Base-by-base conservation (phyloP, 2,329 filamentous ascomycete species). In the Fragosphaeria purpurea region DNA sequence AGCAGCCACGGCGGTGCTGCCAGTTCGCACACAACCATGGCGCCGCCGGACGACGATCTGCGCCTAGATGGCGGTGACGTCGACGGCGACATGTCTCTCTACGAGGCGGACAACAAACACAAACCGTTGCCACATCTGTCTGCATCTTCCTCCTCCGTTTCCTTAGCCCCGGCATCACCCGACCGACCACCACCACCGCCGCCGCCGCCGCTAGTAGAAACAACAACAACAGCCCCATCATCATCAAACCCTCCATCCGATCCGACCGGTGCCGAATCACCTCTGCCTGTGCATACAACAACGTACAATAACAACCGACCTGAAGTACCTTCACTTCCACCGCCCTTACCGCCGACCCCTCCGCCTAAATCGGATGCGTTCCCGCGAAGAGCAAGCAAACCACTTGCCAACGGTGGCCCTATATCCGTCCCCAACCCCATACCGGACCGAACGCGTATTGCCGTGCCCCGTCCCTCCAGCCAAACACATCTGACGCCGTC, bases 21-120 rank as follows among this genome's bases (percentile, higher is more conserved):
- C 22, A 57, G 53, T 38, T 57, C 55, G n/a, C 51, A 56, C 22
- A 46, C 53, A 30, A 57, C 55, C 30, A 53, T 50, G 10, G 46
- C 31, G 1, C 46, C 47, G 4, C 40, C 49, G n/a, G 53, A 55
- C 42, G 53, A 55, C 13, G 49, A 53, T 31, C 40, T 42, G 7
- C 47, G 44, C 38, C 38, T 53, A 12, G 51, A 53, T n/a, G 45
- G 44, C 38, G 51, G 50, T n/a, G 45, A 41, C 38, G 42, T 4
- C 39, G 44, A 8, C 22, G 39, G 35, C 7, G 35, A 37, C 7
- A 42, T 11, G n/a, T 41, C 35, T 35, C 31, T 45, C 39, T 46
- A 44, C 30, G 47, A 22, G 22, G 22, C 22, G 22, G 40, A 7
- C 42, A 42, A 30, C 44, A 48, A 32, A 12, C 38, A 38, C 11